Base-by-base conservation (phyloP, 352 stramenopile genomes). In the Blastocystis sp. region DNA sequence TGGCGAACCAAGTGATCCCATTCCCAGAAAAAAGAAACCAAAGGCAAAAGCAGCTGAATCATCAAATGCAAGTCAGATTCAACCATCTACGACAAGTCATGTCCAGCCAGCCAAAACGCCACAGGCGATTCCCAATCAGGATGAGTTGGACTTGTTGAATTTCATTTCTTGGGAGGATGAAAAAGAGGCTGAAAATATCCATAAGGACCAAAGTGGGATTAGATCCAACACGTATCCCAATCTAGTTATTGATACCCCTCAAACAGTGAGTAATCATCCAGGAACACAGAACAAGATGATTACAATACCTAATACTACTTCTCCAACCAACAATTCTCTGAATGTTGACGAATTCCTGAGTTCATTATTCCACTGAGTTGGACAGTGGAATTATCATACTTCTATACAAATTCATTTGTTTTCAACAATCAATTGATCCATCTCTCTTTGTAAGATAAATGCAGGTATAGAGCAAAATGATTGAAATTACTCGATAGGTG, bases 401-500 rank as follows among this genome's bases (percentile, higher is more conserved):
- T n/a, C n/a, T n/a, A n/a, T n/a, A n/a, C n/a, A n/a, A n/a, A n/a
- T n/a, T n/a, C n/a, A n/a, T n/a, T n/a, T n/a, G n/a, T n/a, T n/a
- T n/a, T n/a, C n/a, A n/a, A n/a, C n/a, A n/a, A n/a, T n/a, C n/a
- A n/a, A n/a, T n/a, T 65, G 29, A 37, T n/a, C n/a, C n/a, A n/a
- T 80, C 69, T 21, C 59, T 96, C 86, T 94, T 96, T 71, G 94
- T 94, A 43, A 92, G 97, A 69, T 93, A 98, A 88, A 73, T 73
- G 61, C 61, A 73, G 16, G 61, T 73, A 39, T 0, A 14, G 37
- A 39, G 19, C 0, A 37, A 14, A 65, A 39, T 94, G n/a, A 3
- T 51, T 42, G 0, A 73, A 51, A 27, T 24, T 19, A 73, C 46
- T 0, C 21, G 35, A 35, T n/a, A 77, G 65, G 21, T 77, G 35